Evolutionary conservation across 1,284 basidiomycete genomes (phyloP).

Genomic region (Boletus smithii): DNA sequence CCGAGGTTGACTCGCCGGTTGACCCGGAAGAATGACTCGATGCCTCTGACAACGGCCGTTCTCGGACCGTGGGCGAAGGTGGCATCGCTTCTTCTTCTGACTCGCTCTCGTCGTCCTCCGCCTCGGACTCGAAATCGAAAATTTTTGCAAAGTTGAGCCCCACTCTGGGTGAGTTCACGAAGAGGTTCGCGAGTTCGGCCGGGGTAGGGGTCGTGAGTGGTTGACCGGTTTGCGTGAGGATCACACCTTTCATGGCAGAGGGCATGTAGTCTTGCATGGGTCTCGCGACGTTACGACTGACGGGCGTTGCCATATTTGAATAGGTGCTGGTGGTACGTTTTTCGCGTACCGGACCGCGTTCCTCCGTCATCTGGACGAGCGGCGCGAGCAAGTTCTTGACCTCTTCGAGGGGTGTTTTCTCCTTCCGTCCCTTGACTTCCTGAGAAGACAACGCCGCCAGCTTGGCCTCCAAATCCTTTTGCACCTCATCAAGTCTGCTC

Average conservation of each 20-base stretch:
- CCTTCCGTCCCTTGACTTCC: slow-evolving; percentile 43
- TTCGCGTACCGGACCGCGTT: slow-evolving; percentile 27
- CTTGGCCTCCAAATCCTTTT: slow-evolving; percentile 47
- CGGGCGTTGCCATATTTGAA: slow-evolving; percentile 39
- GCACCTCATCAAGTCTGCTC: slow-evolving; percentile 43
- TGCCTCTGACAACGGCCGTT: slow-evolving; percentile 24
- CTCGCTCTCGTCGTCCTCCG: slow-evolving; percentile 25
- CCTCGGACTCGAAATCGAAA: slow-evolving; percentile 52
- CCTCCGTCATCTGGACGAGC: slow-evolving; percentile 41
- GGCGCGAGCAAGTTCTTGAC: slow-evolving; percentile 66
- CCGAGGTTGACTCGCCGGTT: slow-evolving; percentile 15
- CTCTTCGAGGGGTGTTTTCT: slow-evolving; percentile 66
- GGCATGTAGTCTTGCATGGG: slow-evolving; percentile 35
- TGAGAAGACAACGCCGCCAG: slow-evolving; percentile 42
- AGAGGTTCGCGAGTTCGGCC: slow-evolving; percentile 58
- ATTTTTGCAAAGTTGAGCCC: slow-evolving; percentile 72
- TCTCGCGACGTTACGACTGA: slow-evolving; percentile 34
- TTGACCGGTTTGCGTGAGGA: slow-evolving; percentile 72
- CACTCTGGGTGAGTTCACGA: slow-evolving; percentile 60
- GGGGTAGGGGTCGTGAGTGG: slow-evolving; percentile 65
- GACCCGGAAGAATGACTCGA: slow-evolving; percentile 30
- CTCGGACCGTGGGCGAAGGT: slow-evolving; percentile 32
- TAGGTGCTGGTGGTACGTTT: slow-evolving; percentile 22
- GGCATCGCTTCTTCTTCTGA: slow-evolving; percentile 25
- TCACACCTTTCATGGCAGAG: slow-evolving; percentile 79